Base-by-base conservation (phyloP, 2,329 filamentous ascomycete species). In the Beauveria rudraprayagi region DNA sequence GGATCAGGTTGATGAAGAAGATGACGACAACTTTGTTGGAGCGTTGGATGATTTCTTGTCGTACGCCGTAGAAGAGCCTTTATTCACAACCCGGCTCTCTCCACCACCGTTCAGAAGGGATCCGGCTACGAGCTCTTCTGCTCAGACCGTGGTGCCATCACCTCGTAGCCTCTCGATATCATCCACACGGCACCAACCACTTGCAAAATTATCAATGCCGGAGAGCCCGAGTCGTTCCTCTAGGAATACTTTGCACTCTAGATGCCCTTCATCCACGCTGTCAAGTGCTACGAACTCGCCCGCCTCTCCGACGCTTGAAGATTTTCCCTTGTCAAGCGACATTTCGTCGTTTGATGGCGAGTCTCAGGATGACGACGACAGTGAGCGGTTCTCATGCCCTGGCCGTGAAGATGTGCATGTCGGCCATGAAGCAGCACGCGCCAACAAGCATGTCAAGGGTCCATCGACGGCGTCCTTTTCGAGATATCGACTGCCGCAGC, bases 1-100 rank as follows among this genome's bases (percentile, higher is more conserved):
- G 24, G 61, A 60, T 17, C 55, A 52, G 19, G 50, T 60, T 16
- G 57, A 56, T 34, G 59, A 61, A 17, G 59, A 61, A 40, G 59
- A 61, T 14, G 57, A 53, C 40, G 57, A 58, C 16, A n/a, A 56
- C 46, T 47, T 52, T 53, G 26, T 53, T 3, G 40, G n/a, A 9
- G 11, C 40, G 5, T 10, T 3, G 7, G 19, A 34, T 24, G 46
- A 17, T 37, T 17, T 30, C 5, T 24, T 24, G 9, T 19, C 6
- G 6, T 17, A 17, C 5, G 9, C 22, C 8, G 34, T 14, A 8
- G 60, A 60, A 26, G 58, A 60, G 28, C 58, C 50, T 16, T 2
- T 28, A 5, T 60, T 53, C 6, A 55, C 30, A 6, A 60, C 58
- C 4, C 48, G 58, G 24, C 58, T 60, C 24, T 60, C 58, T 14